Percentiles rank a stretch among this genome's conserved stretches.
These are phyloP conservation scores for Fusarium camptoceras DNA, from an alignment of 2,329 filamentous ascomycete genomes.

Conservation along the genomic window DNA sequence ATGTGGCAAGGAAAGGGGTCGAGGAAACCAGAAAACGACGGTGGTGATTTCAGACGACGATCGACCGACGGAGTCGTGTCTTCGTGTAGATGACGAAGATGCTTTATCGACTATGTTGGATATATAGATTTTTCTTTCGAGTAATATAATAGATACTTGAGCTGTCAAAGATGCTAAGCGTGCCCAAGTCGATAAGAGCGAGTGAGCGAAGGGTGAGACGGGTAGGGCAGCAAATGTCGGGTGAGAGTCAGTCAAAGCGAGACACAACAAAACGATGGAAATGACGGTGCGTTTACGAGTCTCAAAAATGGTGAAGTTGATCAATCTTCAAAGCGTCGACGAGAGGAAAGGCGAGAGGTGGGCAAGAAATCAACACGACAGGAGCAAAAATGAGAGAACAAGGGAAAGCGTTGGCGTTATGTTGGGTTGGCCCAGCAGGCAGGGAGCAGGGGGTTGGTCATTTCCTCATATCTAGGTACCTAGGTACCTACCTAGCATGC, in stretches of 20 bases:
- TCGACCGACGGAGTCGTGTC: neutral
- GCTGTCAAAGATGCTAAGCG: slow-evolving; percentile 20
- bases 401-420: slow-evolving; percentile 40
- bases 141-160: neutral
- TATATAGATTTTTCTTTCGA: neutral
- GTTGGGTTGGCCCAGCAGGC: slow-evolving; percentile 38
- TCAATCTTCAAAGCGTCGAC: slow-evolving; percentile 19
- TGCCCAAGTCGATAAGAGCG: slow-evolving; percentile 16
- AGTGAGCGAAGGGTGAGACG: slow-evolving; percentile 13
- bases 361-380: slow-evolving; percentile 26
- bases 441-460: slow-evolving; percentile 24
- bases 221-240: slow-evolving; percentile 30
- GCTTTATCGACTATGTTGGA: slow-evolving; percentile 8
- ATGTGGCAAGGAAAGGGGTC: slow-evolving; percentile 3
- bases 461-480: no score
- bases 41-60: neutral
- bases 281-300: slow-evolving; percentile 16
- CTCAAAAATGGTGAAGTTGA: slow-evolving; percentile 16
- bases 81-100: slow-evolving; percentile 4
- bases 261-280: slow-evolving; percentile 24
- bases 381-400: slow-evolving; percentile 32
- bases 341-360: slow-evolving; percentile 28
- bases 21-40: neutral
- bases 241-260: slow-evolving; percentile 32
- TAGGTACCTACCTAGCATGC: no score